These are phyloP conservation scores for Plasmodium vivax DNA, from an alignment of 169 alveolate species.

Conservation along the genomic window DNA sequence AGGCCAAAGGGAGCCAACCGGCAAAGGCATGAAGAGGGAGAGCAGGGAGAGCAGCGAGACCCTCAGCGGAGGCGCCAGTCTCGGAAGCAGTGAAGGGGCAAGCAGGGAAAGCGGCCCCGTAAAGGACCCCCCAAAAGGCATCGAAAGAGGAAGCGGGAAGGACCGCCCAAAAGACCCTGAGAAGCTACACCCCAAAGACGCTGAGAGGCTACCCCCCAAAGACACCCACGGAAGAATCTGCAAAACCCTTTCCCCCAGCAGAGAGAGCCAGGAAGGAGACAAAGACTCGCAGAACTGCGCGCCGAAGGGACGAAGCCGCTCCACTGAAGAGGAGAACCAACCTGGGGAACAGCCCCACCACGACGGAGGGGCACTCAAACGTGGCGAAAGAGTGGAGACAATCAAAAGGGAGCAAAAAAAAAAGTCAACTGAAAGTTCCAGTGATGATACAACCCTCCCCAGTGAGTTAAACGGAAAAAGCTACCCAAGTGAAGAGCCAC, in stretches of 20 bases:
- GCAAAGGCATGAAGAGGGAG: neutral
- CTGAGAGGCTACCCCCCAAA: neutral
- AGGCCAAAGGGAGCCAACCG: neutral
- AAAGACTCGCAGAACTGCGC: neutral
- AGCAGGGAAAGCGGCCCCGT: neutral
- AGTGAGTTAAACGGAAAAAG: neutral
- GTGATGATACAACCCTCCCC: neutral
- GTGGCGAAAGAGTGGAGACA: neutral
- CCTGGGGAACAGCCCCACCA: neutral
- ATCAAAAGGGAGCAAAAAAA: neutral
- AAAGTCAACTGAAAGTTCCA: neutral
- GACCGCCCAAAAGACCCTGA: neutral
- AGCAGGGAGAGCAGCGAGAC: neutral
- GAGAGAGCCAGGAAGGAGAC: neutral
- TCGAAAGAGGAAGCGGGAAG: neutral
- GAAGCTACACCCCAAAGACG: neutral
- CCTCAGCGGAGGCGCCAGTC: neutral
- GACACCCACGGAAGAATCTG: neutral
- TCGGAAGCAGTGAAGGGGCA: neutral
- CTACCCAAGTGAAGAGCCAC: neutral
- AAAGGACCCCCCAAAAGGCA: neutral
- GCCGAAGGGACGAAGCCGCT: neutral
- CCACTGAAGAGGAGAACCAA: neutral
- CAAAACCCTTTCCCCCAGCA: neutral
- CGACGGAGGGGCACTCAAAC: neutral